Evolutionary conservation across 106 monocot genomes (phyloP).

Genomic region (Hemerocallis citrina): DNA sequence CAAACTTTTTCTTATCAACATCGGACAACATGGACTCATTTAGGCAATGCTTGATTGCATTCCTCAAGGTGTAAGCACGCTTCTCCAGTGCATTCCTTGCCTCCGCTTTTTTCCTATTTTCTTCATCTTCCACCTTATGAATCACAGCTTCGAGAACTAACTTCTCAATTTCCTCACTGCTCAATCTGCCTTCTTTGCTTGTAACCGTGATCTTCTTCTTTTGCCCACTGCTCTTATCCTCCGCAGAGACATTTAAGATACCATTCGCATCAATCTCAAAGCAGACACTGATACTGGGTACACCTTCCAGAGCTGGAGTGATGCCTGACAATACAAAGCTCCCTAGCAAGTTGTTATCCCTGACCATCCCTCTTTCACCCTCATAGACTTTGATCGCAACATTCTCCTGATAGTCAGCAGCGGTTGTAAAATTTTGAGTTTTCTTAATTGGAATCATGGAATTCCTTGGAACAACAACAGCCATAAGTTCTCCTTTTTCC

Average conservation of each 20-base stretch:
- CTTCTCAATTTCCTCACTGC: constrained; percentile 37
- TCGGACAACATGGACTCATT: too few relatives aligned
- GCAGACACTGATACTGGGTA: constrained; percentile 29
- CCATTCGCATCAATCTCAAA: constrained; percentile 50
- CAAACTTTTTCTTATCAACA: too few relatives aligned
- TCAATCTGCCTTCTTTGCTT: constrained; percentile 30
- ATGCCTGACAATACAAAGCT: constrained; percentile 28
- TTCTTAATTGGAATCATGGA: constrained; percentile 21
- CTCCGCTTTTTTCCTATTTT: constrained; percentile 39
- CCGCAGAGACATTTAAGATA: constrained; percentile 43
- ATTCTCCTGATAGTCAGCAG: constrained; percentile 14
- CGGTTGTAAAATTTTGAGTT: constrained; percentile 17
- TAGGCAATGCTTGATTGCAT: too few relatives aligned
- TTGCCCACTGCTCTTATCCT: constrained; percentile 34
- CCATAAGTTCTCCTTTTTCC: constrained; percentile 14
- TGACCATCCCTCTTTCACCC: constrained; percentile 16
- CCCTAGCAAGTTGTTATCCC: constrained; percentile 29
- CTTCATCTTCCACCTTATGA: constrained; percentile 35
- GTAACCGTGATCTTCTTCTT: constrained; percentile 42
- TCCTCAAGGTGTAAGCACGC: too few relatives aligned
- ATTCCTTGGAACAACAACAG: constrained; percentile 19
- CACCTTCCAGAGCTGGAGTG: constrained; percentile 20
- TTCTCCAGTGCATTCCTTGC: too few relatives aligned
- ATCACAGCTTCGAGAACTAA: constrained; percentile 39
- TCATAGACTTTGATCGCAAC: constrained; percentile 18